A percentile compares a stretch with the other conserved stretches of the same genome.
phyloP scores from a whole-genome alignment of 2,329 filamentous ascomycete genomes.

The Pestalotiopsis sp. region DNA sequence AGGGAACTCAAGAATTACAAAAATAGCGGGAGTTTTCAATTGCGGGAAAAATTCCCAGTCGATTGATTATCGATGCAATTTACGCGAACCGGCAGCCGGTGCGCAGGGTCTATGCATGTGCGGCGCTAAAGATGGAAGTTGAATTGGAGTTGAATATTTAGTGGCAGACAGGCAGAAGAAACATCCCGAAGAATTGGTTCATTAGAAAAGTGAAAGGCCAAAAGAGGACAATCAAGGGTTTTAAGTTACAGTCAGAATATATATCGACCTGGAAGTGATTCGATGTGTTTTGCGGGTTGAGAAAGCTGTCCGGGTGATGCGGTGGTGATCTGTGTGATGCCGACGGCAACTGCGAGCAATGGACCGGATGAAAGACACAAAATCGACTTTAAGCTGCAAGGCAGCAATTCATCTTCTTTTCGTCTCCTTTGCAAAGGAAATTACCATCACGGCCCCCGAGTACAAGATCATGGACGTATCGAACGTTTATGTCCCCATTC shows the following conservation, averaged over 20 bases:
- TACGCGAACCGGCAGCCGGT: not conserved
- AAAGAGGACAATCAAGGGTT: not conserved
- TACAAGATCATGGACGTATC: slow-evolving; percentile 7
- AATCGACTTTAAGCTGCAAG: not conserved
- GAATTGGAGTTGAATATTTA: not conserved
- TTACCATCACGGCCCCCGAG: not conserved
- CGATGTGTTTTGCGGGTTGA: not conserved
- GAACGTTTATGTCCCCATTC: slow-evolving; percentile 7
- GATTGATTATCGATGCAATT: not conserved
- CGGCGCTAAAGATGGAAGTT: not conserved
- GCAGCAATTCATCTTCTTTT: not conserved
- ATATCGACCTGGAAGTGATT: no score
- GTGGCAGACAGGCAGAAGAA: not conserved
- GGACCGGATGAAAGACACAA: not conserved
- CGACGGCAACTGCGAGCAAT: not conserved
- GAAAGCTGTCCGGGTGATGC: not conserved
- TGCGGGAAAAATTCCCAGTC: not conserved
- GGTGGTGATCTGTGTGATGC: not conserved
- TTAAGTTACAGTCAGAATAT: not conserved
- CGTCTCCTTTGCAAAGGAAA: not conserved
- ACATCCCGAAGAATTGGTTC: not conserved
- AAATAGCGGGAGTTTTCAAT: not conserved
- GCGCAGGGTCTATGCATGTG: not conserved
- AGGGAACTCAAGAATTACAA: not conserved
- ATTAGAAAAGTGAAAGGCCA: not conserved